phyloP scores from a whole-genome alignment of 129 eudicot species.

The Sambucus nigra region DNA sequence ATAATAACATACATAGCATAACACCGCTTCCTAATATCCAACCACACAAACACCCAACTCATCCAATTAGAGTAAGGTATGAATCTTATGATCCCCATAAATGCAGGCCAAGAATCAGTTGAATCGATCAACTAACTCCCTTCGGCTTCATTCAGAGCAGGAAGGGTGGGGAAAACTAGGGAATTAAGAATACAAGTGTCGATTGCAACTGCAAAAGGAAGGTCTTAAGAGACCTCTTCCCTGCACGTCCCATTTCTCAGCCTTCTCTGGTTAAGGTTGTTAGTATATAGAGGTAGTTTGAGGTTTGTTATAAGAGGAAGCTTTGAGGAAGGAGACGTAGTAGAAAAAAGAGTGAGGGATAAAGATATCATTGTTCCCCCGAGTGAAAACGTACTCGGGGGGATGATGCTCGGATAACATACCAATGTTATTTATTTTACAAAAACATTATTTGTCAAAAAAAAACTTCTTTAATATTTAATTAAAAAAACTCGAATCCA shows the following conservation, averaged over 20 bases:
- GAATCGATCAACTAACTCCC: constrained; percentile 53
- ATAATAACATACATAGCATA: constrained; percentile 71
- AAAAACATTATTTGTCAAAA: too few relatives aligned
- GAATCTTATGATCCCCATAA: constrained; percentile 88
- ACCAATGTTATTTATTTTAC: too few relatives aligned
- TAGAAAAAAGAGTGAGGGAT: constrained; percentile 13
- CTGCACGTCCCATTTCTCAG: constrained; percentile 41
- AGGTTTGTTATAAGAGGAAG: constrained; percentile 13
- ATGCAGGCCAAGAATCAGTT: constrained; percentile 73
- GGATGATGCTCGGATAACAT: not conserved
- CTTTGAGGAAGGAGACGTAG: constrained; percentile 6
- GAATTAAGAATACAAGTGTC: constrained; percentile 73
- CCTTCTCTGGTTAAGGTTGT: constrained; percentile 27
- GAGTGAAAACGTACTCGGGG: not conserved
- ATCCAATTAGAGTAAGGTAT: constrained; percentile 97
- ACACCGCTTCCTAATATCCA: constrained; percentile 74
- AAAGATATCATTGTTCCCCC: constrained; percentile 43
- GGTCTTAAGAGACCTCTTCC: constrained; percentile 57
- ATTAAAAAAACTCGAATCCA: too few relatives aligned
- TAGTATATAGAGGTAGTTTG: constrained; percentile 12
- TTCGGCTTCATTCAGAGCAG: constrained; percentile 34
- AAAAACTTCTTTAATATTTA: too few relatives aligned
- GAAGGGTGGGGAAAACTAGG: constrained; percentile 41
- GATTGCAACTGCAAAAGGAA: constrained; percentile 68
- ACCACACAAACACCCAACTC: constrained; percentile 97